Percentiles rank a stretch among this genome's conserved stretches.
These are phyloP conservation scores for Umbelopsis sp. DNA, from an alignment of 192 early-diverging fungal genomes.

Conservation along the genomic window DNA sequence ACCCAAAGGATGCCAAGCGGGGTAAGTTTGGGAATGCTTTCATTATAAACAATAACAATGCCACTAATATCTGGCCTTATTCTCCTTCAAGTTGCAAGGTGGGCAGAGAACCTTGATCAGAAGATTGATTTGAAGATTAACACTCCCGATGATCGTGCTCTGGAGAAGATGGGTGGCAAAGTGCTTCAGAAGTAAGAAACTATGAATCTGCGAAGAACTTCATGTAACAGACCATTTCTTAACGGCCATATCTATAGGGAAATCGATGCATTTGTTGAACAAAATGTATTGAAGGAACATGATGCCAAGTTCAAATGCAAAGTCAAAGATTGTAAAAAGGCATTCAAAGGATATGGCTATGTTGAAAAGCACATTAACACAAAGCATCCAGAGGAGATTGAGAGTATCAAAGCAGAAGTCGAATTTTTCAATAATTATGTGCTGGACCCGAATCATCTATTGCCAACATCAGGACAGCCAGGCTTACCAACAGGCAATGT, in stretches of 20 bases:
- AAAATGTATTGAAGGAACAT: constrained; percentile 63
- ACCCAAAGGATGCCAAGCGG: constrained; percentile 14
- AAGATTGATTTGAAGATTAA: constrained; percentile 50
- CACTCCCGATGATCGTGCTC: constrained; percentile 41
- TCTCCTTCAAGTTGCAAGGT: constrained; percentile 41
- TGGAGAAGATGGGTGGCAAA: constrained; percentile 56
- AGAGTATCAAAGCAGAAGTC: constrained; percentile 63
- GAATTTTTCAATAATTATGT: constrained; percentile 89
- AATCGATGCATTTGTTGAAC: constrained; percentile 53
- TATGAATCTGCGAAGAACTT: not conserved
- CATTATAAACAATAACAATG: not conserved
- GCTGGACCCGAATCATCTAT: constrained; percentile 78
- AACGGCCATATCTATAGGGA: constrained; percentile 29
- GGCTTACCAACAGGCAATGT: not conserved
- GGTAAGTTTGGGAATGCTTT: not conserved
- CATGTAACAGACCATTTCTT: not conserved
- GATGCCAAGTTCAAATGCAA: constrained; percentile 89
- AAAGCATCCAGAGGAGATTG: constrained; percentile 83
- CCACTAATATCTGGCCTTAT: not conserved
- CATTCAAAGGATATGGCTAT: constrained; percentile 93
- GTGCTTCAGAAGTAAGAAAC: constrained; percentile 47
- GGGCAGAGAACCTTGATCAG: constrained; percentile 59
- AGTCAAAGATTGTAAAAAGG: constrained; percentile 77
- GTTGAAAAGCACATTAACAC: constrained; percentile 90
- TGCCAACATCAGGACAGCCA: constrained; percentile 33